phyloP scores from a whole-genome alignment of 345 rosid genomes.

The Laguncularia racemosa region DNA sequence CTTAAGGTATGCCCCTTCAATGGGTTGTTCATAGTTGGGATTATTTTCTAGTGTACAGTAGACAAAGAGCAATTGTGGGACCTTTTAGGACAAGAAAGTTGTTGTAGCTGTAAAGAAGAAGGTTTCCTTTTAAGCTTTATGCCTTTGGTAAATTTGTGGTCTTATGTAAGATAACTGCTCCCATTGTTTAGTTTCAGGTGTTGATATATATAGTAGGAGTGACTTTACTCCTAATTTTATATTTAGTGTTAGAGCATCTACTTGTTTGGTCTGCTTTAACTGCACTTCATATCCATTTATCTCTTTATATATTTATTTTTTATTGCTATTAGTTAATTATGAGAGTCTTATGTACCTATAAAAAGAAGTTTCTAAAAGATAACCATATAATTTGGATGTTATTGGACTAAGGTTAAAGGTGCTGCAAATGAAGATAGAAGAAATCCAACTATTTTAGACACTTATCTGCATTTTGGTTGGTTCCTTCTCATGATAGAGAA shows the following conservation, averaged over 20 bases:
- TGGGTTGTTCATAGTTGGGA: no score
- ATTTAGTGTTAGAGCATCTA: conserved; percentile 49
- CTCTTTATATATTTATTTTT: no score
- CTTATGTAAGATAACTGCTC: no score
- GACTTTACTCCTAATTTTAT: conserved; percentile 54
- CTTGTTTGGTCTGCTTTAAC: conserved; percentile 36
- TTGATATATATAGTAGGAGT: conserved; percentile 27
- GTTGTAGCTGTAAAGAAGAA: no score
- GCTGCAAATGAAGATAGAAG: conserved; percentile 46
- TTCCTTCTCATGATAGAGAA: not conserved
- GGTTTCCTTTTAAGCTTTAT: no score
- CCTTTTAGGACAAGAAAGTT: no score
- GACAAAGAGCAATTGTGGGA: no score
- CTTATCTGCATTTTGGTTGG: conserved; percentile 29
- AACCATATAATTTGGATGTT: not conserved
- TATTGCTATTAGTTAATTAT: no score
- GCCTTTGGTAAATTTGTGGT: conserved; percentile 1
- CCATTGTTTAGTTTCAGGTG: conserved; percentile 12
- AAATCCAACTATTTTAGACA: conserved; percentile 41
- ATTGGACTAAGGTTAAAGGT: conserved; percentile 30
- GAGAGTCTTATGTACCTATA: no score
- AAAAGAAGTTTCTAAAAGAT: no score
- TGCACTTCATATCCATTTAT: not conserved
- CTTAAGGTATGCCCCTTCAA: no score
- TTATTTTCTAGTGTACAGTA: no score